Evolutionary conservation across 176 grass and related monocot genomes (phyloP).

Genomic region (Stipa capillata): DNA sequence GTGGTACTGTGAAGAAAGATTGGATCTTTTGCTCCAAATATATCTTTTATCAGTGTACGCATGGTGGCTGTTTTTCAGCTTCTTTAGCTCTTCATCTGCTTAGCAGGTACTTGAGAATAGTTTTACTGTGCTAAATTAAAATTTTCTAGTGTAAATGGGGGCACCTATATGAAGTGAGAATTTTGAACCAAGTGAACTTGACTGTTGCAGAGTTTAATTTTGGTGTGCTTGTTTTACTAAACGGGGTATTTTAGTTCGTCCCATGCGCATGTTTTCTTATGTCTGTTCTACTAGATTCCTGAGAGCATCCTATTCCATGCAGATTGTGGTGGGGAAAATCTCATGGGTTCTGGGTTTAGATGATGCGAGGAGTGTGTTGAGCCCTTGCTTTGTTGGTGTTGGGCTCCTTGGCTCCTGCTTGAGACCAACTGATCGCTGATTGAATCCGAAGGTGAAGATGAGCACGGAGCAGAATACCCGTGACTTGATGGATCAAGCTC

Average conservation of each 20-base stretch:
- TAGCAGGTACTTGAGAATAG: conserved; percentile 1
- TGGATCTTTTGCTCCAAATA: background rate
- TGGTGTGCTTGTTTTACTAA: background rate
- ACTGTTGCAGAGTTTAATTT: background rate
- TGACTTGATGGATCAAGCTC: conserved; percentile 29
- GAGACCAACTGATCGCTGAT: conserved; percentile 6
- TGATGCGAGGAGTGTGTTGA: conserved; percentile 3
- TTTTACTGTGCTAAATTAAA: background rate
- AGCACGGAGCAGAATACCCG: conserved; percentile 11
- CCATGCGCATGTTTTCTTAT: background rate
- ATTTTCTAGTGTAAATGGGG: background rate
- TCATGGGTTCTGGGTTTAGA: background rate
- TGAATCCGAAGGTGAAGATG: conserved; percentile 9
- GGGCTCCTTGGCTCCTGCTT: conserved; percentile 12
- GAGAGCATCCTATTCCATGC: background rate
- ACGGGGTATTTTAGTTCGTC: background rate
- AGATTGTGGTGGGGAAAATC: background rate
- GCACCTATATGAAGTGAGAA: background rate
- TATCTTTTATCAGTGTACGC: background rate
- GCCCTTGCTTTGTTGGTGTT: background rate
- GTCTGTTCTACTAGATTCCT: background rate
- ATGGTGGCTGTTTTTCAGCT: background rate
- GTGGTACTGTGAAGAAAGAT: conserved; percentile 2
- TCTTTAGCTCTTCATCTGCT: conserved; percentile 16
- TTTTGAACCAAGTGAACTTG: background rate